A percentile compares a stretch with the other conserved stretches of the same genome.
Conservation (phyloP, 441 rosid genomes). For the Isatis lusitanica region DNA sequence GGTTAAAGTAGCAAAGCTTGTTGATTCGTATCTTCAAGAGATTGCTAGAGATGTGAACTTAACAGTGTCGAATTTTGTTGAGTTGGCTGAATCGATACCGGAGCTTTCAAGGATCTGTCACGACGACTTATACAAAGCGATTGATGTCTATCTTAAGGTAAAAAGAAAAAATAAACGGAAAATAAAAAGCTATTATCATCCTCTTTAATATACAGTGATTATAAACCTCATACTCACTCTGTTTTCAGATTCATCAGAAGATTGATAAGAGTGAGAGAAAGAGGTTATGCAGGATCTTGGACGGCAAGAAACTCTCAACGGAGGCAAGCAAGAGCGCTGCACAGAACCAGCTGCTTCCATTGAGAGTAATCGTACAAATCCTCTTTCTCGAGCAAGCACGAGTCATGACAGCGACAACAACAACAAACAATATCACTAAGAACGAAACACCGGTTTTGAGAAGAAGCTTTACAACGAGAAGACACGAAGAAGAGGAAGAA, state of each 20-base stretch:
- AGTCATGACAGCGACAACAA: constrained; percentile 61
- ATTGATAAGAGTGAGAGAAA: constrained; percentile 67
- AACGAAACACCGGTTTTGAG: constrained; percentile 57
- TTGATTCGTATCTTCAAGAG: constrained; percentile 67
- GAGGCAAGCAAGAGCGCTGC: constrained; percentile 79
- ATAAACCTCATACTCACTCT: neutral
- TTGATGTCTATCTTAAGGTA: constrained; percentile 73
- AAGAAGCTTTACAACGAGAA: constrained; percentile 65
- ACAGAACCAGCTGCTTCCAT: constrained; percentile 64
- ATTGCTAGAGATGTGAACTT: constrained; percentile 56
- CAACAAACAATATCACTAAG: constrained; percentile 48
- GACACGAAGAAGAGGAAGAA: constrained; percentile 45
- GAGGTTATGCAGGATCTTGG: constrained; percentile 57
- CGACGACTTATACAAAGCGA: constrained; percentile 66
- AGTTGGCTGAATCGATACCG: constrained; percentile 54
- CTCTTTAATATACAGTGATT: neutral
- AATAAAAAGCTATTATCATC: neutral
- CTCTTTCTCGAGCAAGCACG: constrained; percentile 75
- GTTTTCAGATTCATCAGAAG: constrained; percentile 54
- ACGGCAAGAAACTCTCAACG: constrained; percentile 67
- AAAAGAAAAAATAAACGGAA: neutral
- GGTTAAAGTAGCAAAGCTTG: constrained; percentile 63
- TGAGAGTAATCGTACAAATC: constrained; percentile 73
- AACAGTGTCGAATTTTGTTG: constrained; percentile 55
- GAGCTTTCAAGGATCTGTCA: constrained; percentile 57